phyloP scores from a whole-genome alignment of 306 rosid species.

The Cicer chorassanicum region DNA sequence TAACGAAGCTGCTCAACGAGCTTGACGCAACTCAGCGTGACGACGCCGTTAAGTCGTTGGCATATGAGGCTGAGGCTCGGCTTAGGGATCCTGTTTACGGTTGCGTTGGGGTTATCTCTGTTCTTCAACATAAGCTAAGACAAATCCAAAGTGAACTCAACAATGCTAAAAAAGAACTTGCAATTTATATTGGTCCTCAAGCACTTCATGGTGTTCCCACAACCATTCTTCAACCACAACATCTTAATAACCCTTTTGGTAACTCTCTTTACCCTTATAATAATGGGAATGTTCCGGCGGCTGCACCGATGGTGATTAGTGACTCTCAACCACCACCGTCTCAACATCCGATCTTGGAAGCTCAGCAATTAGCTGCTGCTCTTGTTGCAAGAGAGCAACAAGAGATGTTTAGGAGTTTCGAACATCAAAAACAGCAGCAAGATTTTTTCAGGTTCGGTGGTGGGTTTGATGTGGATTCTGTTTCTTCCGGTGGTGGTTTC shows the following conservation, averaged over 20 bases:
- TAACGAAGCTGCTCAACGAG: constrained; percentile 79
- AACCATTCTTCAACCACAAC: constrained; percentile 48
- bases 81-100: constrained; percentile 90
- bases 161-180: constrained; percentile 75
- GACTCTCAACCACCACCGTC: constrained; percentile 50
- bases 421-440: constrained; percentile 57
- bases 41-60: constrained; percentile 89
- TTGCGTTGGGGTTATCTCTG: constrained; percentile 88
- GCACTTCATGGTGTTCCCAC: constrained; percentile 57
- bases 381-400: constrained; percentile 74
- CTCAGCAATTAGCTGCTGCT: constrained; percentile 73
- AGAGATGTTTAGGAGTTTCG: constrained; percentile 61
- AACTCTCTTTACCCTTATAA: constrained; percentile 51
- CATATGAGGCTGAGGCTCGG: constrained; percentile 90
- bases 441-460: constrained; percentile 62
- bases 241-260: constrained; percentile 45
- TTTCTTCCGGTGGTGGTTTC: constrained; percentile 55
- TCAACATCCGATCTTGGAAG: constrained; percentile 64
- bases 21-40: constrained; percentile 70
- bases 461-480: constrained; percentile 67
- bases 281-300: constrained; percentile 45
- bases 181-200: constrained; percentile 73
- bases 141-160: constrained; percentile 63
- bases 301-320: constrained; percentile 58
- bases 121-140: constrained; percentile 73